phyloP scores from a whole-genome alignment of 441 rosid species.

The Mallotus japonicus region DNA sequence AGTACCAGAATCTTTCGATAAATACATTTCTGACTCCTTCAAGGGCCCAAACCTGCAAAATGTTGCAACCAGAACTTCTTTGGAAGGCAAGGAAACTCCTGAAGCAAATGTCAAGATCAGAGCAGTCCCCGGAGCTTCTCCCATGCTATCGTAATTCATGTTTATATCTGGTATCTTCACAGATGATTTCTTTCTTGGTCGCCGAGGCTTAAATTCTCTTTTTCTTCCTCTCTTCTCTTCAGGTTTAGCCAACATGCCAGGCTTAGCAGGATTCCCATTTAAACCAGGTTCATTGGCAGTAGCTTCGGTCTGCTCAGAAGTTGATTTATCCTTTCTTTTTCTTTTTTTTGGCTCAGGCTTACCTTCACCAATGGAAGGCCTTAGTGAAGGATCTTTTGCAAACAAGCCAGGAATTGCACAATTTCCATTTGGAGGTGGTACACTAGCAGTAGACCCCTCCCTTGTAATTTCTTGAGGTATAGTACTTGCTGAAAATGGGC shows the following conservation, averaged over 20 bases:
- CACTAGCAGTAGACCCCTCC: slow-evolving; percentile 27
- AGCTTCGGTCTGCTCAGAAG: slow-evolving; percentile 27
- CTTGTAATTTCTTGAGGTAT: slow-evolving; percentile 21
- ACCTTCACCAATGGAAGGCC: slow-evolving; percentile 29
- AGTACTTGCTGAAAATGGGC: slow-evolving; percentile 34
- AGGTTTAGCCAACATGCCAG: slow-evolving; percentile 32
- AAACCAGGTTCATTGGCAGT: slow-evolving; percentile 52
- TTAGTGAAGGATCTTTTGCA: slow-evolving; percentile 15
- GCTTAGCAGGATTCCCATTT: slow-evolving; percentile 45
- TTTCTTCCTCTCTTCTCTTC: slow-evolving; percentile 47
- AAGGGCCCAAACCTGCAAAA: slow-evolving; percentile 68
- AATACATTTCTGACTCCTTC: slow-evolving; percentile 57
- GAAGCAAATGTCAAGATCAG: slow-evolving; percentile 61
- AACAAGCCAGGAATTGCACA: slow-evolving; percentile 9
- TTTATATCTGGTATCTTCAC: slow-evolving; percentile 19
- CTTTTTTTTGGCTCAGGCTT: slow-evolving; percentile 41
- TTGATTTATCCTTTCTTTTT: slow-evolving; percentile 47
- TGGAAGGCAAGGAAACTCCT: slow-evolving; percentile 57
- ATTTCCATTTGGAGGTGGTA: slow-evolving; percentile 34
- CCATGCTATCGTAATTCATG: slow-evolving; percentile 17
- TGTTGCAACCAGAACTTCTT: slow-evolving; percentile 47
- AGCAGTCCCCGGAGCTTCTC: slow-evolving; percentile 48
- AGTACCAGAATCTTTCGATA: slow-evolving; percentile 37
- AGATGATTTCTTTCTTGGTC: slow-evolving; percentile 23
- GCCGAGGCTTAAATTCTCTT: slow-evolving; percentile 28